Evolutionary conservation across 75 land plant species (phyloP).

Genomic region (Selaginella tamariscina): DNA sequence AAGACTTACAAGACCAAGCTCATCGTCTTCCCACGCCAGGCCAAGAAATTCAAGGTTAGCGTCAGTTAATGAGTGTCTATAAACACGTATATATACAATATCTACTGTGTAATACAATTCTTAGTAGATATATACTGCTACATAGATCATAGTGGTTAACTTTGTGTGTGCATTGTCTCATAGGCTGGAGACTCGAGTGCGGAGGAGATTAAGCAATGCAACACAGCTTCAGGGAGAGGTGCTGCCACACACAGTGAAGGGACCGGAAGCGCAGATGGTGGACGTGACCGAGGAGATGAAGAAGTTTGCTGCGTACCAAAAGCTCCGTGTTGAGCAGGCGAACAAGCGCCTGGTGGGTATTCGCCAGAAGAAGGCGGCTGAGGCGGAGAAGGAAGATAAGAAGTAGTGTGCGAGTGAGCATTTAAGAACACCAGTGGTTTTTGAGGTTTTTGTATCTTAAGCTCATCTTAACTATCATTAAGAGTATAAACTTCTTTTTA

Average conservation of each 20-base stretch:
- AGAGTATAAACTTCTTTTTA: too few relatives aligned
- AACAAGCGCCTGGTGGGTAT: slow-evolving; percentile 40
- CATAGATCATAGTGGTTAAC: neutral
- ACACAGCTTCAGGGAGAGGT: slow-evolving; percentile 50
- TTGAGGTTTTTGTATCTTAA: too few relatives aligned
- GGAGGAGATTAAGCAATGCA: slow-evolving; percentile 47
- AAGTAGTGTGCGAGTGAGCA: slow-evolving; percentile 30
- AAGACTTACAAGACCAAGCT: slow-evolving; percentile 70
- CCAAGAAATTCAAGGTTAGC: slow-evolving; percentile 49
- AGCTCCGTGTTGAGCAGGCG: slow-evolving; percentile 49
- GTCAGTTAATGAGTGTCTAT: neutral
- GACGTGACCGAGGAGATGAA: slow-evolving; percentile 61
- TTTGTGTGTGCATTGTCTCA: too few relatives aligned
- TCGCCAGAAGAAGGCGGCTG: slow-evolving; percentile 48
- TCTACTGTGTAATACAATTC: neutral
- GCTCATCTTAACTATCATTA: too few relatives aligned
- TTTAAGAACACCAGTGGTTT: too few relatives aligned
- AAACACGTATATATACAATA: neutral
- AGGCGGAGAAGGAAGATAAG: slow-evolving; percentile 67
- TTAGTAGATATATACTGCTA: too few relatives aligned
- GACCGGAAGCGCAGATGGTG: slow-evolving; percentile 46
- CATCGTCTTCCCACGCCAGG: slow-evolving; percentile 61
- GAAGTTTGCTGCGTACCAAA: slow-evolving; percentile 38
- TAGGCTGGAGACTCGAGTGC: slow-evolving; percentile 54
- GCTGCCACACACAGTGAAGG: slow-evolving; percentile 44